These are phyloP conservation scores for Henckelia pumila DNA, from an alignment of 257 asterid genomes.

Conservation along the genomic window DNA sequence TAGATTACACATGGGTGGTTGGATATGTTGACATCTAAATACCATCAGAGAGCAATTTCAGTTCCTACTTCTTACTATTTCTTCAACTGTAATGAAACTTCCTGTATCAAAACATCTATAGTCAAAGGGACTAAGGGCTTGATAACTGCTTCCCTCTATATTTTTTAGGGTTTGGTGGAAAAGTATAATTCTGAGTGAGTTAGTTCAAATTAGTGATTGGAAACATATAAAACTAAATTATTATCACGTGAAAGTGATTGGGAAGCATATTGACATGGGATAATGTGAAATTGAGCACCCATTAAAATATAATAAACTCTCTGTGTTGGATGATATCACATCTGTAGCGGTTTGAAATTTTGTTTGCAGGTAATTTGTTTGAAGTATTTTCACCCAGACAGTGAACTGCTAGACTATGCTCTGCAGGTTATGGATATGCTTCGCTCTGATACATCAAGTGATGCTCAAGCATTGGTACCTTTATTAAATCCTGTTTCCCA, in stretches of 20 bases:
- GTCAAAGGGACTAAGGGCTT: neutral
- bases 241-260: too few species aligned
- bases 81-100: neutral
- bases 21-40: conserved; percentile 22
- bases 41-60: conserved; percentile 20
- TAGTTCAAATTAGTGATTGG: too few species aligned
- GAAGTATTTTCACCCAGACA: conserved; percentile 84
- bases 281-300: neutral
- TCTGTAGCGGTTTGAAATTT: conserved; percentile 3
- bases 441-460: conserved; percentile 55
- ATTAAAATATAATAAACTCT: neutral
- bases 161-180: too few species aligned
- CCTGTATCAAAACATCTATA: conserved; percentile 5
- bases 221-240: too few species aligned
- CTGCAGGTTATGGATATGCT: conserved; percentile 84
- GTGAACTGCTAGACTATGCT: conserved; percentile 78
- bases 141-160: too few species aligned
- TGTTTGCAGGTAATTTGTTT: conserved; percentile 71
- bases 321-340: conserved; percentile 18
- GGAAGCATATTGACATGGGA: neutral
- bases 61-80: neutral
- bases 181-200: too few species aligned
- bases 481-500: conserved; percentile 18
- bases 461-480: conserved; percentile 95
- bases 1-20: neutral